Conservation (phyloP, 1,284 basidiomycete species). For the Ustilago cynodontis region DNA sequence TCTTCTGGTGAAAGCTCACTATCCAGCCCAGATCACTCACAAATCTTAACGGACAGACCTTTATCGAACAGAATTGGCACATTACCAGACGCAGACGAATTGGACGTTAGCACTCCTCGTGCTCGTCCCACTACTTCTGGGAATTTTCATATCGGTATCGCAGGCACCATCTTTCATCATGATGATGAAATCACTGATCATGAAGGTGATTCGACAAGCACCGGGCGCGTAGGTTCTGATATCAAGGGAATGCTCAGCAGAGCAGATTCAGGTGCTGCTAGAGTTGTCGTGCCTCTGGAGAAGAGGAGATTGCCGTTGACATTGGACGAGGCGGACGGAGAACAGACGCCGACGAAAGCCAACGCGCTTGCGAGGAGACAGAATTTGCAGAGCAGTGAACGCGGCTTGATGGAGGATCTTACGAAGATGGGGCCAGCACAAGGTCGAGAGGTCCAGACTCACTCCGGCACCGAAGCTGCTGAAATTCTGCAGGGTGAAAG, state of each 20-base stretch:
- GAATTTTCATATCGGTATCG: slow-evolving; percentile 41
- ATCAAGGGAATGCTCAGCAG: not conserved
- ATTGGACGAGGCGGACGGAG: slow-evolving; percentile 35
- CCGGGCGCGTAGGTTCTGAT: not conserved
- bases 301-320: slow-evolving; percentile 20
- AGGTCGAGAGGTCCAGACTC: no score
- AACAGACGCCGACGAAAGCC: slow-evolving; percentile 45
- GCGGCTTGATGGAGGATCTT: not conserved
- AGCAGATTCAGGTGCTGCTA: not conserved
- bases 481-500: not conserved
- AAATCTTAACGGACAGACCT: not conserved
- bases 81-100: slow-evolving; percentile 28
- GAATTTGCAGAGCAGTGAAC: not conserved
- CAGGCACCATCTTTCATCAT: slow-evolving; percentile 44
- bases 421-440: no score
- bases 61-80: not conserved
- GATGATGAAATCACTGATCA: slow-evolving; percentile 41
- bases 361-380: slow-evolving; percentile 13
- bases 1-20: not conserved
- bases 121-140: slow-evolving; percentile 33
- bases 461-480: not conserved
- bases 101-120: slow-evolving; percentile 49
- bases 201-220: slow-evolving; percentile 18
- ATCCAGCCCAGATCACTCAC: not conserved
- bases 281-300: slow-evolving; percentile 29